Conservation (phyloP, 176 grass and related monocot genomes). For the Triticum timopheevii region DNA sequence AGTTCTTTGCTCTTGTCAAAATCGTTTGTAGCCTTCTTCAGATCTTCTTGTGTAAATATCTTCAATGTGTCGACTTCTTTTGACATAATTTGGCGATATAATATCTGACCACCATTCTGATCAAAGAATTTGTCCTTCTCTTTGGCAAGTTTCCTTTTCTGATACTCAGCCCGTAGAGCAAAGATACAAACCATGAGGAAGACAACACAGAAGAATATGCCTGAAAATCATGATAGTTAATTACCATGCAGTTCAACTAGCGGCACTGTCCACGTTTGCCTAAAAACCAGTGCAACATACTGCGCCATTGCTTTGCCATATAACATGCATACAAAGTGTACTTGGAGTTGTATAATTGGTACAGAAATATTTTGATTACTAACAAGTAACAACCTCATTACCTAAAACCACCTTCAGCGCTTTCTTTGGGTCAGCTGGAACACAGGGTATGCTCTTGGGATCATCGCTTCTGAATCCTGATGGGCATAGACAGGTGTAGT, state of each 20-base stretch:
- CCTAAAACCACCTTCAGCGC: not conserved
- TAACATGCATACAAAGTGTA: not conserved
- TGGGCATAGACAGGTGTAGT: not conserved
- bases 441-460: not conserved
- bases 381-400: not conserved
- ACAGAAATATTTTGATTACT: not conserved
- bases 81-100: constrained; percentile 21
- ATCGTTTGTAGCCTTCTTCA: constrained; percentile 15
- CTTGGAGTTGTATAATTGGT: not conserved
- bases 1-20: constrained; percentile 3
- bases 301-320: not conserved
- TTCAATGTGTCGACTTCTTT: constrained; percentile 18
- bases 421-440: not conserved
- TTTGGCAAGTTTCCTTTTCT: not conserved
- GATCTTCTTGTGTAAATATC: constrained; percentile 13
- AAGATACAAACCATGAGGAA: not conserved
- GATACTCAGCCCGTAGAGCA: not conserved
- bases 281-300: not conserved
- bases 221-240: not conserved
- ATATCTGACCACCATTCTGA: constrained; percentile 27
- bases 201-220: not conserved
- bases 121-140: not conserved
- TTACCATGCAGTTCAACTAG: not conserved
- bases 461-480: not conserved
- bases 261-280: not conserved